These are phyloP conservation scores for Apophysomyces trapeziformis DNA, from an alignment of 371 early-diverging fungal species.

Conservation along the genomic window DNA sequence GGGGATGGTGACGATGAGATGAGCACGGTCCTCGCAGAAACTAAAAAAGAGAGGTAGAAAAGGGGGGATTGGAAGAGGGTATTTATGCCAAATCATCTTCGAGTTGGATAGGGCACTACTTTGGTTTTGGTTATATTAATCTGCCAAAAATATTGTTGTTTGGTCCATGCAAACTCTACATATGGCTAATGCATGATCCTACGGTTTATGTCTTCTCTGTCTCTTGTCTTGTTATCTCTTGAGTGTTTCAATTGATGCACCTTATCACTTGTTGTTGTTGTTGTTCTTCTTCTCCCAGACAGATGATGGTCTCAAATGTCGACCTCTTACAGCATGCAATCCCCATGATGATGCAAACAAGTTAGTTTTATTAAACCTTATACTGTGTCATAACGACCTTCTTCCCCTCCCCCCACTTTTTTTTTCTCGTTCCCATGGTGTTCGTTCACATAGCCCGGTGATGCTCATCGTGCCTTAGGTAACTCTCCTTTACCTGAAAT, in stretches of 20 bases:
- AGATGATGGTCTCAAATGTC: slow-evolving; percentile 12
- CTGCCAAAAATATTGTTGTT: background rate
- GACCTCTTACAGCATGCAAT: slow-evolving; percentile 9
- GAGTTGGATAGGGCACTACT: background rate
- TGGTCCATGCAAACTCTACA: slow-evolving; percentile 4
- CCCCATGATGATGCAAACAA: slow-evolving; percentile 6
- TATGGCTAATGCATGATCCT: slow-evolving; percentile 8
- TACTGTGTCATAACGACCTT: background rate
- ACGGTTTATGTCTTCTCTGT: background rate
- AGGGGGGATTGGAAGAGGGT: background rate
- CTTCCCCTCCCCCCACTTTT: background rate
- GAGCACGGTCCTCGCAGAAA: slow-evolving; percentile 12
- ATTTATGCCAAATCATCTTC: background rate
- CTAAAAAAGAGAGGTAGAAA: background rate
- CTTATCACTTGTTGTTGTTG: slow-evolving; percentile 4
- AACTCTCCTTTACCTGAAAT: background rate
- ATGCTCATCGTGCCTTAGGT: background rate
- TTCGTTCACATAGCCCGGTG: background rate
- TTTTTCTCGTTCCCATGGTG: background rate
- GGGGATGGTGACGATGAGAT: background rate
- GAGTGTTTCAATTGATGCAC: slow-evolving; percentile 2
- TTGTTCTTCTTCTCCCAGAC: background rate
- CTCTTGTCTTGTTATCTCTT: background rate
- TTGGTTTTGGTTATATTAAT: slow-evolving; percentile 9
- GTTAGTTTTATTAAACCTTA: slow-evolving; percentile 4